phyloP scores from a whole-genome alignment of 2,329 filamentous ascomycete genomes.

The Sclerotinia trifoliorum region DNA sequence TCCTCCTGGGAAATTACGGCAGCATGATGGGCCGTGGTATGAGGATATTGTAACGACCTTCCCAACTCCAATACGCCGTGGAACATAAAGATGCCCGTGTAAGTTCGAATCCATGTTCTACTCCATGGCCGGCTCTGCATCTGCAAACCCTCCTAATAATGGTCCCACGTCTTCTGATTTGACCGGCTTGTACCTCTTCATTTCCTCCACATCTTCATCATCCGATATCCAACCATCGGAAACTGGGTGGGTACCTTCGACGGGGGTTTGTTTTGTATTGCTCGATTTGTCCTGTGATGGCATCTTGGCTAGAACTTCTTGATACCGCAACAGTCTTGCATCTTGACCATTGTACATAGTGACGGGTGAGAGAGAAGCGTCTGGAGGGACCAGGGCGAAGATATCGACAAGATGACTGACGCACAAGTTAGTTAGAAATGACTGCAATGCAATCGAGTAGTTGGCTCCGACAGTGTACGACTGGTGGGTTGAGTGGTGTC shows the following conservation, averaged over 20 bases:
- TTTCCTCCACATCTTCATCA: slow-evolving; percentile 38
- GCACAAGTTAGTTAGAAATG: slow-evolving; percentile 25
- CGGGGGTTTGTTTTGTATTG: slow-evolving; percentile 35
- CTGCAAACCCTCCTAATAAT: slow-evolving; percentile 40
- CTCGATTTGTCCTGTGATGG: slow-evolving; percentile 49
- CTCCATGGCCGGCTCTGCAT: slow-evolving; percentile 38
- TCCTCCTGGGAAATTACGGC: slow-evolving; percentile 31
- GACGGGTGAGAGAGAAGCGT: slow-evolving; percentile 41
- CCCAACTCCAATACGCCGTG: slow-evolving; percentile 37
- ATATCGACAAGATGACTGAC: slow-evolving; percentile 65
- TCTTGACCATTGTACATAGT: slow-evolving; percentile 53
- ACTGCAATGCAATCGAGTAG: background rate
- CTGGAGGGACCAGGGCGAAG: slow-evolving; percentile 61
- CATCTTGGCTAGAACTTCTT: slow-evolving; percentile 60
- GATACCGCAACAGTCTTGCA: slow-evolving; percentile 56
- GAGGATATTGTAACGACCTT: slow-evolving; percentile 36
- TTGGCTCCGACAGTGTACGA: background rate
- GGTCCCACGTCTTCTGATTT: slow-evolving; percentile 40
- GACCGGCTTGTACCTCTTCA: slow-evolving; percentile 34
- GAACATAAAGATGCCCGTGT: slow-evolving; percentile 31
- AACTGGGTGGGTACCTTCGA: slow-evolving; percentile 31
- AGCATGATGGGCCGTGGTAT: slow-evolving; percentile 30
- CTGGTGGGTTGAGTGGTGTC: background rate
- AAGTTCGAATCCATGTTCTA: slow-evolving; percentile 32
- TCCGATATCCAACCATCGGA: slow-evolving; percentile 48